Conservation (phyloP, 148 eudicot species). For the Tetragonia tetragonoides region DNA sequence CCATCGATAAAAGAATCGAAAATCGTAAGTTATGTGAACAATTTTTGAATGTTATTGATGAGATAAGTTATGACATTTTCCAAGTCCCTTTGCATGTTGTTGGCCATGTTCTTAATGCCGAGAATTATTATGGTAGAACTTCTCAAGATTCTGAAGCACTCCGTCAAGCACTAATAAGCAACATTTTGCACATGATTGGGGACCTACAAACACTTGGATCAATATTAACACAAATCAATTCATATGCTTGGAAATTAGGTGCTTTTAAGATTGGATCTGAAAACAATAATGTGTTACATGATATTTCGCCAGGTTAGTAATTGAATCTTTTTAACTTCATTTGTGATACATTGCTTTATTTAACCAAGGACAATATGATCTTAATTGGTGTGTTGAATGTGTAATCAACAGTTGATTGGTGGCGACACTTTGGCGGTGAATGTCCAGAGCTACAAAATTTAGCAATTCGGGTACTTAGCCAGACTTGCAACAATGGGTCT, state of each 20-base stretch:
- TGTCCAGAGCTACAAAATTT: slow-evolving; percentile 50
- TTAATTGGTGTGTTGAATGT: no score
- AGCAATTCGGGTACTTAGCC: slow-evolving; percentile 46
- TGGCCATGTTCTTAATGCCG: slow-evolving; percentile 48
- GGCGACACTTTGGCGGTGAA: slow-evolving; percentile 41
- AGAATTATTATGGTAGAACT: slow-evolving; percentile 21
- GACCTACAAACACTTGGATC: slow-evolving; percentile 17
- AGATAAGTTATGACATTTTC: slow-evolving; percentile 41
- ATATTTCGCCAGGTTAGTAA: slow-evolving; percentile 45
- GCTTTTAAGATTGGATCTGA: slow-evolving; percentile 31
- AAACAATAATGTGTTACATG: slow-evolving; percentile 1
- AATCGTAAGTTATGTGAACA: slow-evolving; percentile 21
- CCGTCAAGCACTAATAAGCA: slow-evolving; percentile 29
- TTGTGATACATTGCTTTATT: neutral
- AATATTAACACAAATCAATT: slow-evolving; percentile 35
- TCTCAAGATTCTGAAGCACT: slow-evolving; percentile 40
- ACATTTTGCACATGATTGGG: slow-evolving; percentile 28
- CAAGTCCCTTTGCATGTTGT: slow-evolving; percentile 50
- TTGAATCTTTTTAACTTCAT: neutral
- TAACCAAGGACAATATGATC: no score
- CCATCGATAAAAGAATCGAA: slow-evolving; percentile 33
- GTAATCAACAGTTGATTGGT: slow-evolving; percentile 46
- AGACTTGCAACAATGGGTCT: slow-evolving; percentile 47
- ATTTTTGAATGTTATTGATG: slow-evolving; percentile 46
- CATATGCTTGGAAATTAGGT: slow-evolving; percentile 26